Evolutionary conservation across 257 asterid species (phyloP), one percentile per base, ranked within the genome.

Genomic region (Knoxia roxburghii): DNA sequence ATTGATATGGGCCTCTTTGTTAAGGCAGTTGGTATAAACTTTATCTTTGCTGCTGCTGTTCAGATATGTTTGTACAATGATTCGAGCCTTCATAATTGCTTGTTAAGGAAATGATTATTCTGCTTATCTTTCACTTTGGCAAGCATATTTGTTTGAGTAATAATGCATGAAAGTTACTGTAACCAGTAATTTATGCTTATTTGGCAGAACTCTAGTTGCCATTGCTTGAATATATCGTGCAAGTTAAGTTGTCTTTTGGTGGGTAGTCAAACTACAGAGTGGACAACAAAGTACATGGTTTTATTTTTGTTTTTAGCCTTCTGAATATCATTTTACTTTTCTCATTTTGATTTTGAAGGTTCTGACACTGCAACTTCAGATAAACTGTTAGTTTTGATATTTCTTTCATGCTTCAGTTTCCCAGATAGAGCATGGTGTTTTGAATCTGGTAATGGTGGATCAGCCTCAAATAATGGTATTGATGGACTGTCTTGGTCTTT

Each of bases 401-500:
- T 12, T 0, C 5, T 32, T 41, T 12, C 23, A n/a, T 39, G 33
- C 27, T 73, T 53, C 79, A 81, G 86, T 81, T 73, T 81, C 86
- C 48, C 83, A 78, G 76, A 75, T 81, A 63, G 83, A 81, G 55
- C 67, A 70, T 39, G 74, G 83, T n/a, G 73, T 81, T 64, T 15
- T 72, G 71, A 78, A 70, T 64, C 62, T 81, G 68, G 72, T 57
- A 58, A 61, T 64, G 32, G 63, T 23, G 64, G 81, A 75, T 35
- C 75, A 75, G 60, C 83, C 83, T 67, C 81, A 73, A 62, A 54
- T 81, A 23, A 73, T 71, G 58, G 86, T 81, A 37, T 50, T 81
- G 76, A 81, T 81, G 83, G 83, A 81, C 67, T 81, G 86, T 64
- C 67, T 75, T 7, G 86, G 86, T 15, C 75, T 81, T 69, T 78